A percentile compares a stretch with the other conserved stretches of the same genome.
These are phyloP conservation scores for Cephaloascus fragrans DNA, from an alignment of 805 yeast species.

Conservation along the genomic window DNA sequence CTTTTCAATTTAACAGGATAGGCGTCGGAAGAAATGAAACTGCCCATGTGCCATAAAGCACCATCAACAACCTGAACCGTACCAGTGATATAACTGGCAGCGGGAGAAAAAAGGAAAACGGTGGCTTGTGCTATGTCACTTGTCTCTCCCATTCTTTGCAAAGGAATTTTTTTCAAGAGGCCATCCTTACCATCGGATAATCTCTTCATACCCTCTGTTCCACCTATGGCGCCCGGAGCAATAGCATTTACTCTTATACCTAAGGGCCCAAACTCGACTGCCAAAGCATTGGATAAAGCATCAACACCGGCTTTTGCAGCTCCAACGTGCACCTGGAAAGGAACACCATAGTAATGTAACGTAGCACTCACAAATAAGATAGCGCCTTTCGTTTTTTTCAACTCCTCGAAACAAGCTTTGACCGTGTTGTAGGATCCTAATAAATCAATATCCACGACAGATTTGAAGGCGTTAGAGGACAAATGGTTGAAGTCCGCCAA, in stretches of 20 bases:
- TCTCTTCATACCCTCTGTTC: slow-evolving; percentile 78
- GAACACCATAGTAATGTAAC: slow-evolving; percentile 80
- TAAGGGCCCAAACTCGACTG: slow-evolving; percentile 86
- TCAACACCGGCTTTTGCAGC: slow-evolving; percentile 97
- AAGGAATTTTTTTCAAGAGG: slow-evolving; percentile 42
- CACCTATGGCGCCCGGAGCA: slow-evolving; percentile 87
- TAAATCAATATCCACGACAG: slow-evolving; percentile 80
- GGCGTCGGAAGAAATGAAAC: neutral
- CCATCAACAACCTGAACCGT: slow-evolving; percentile 81
- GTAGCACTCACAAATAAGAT: slow-evolving; percentile 81
- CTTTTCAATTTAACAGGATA: neutral
- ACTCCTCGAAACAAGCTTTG: slow-evolving; percentile 66
- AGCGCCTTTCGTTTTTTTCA: slow-evolving; percentile 58
- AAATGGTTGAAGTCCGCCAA: slow-evolving; percentile 69
- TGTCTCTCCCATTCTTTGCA: slow-evolving; percentile 60
- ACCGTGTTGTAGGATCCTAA: slow-evolving; percentile 85
- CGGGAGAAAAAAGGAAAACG: slow-evolving; percentile 73
- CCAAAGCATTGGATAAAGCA: slow-evolving; percentile 72
- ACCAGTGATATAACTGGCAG: slow-evolving; percentile 72
- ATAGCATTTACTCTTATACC: slow-evolving; percentile 78
- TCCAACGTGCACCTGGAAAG: slow-evolving; percentile 82
- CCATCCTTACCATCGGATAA: slow-evolving; percentile 36
- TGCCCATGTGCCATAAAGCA: slow-evolving; percentile 78
- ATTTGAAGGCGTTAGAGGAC: slow-evolving; percentile 78
- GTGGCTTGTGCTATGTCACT: slow-evolving; percentile 84